phyloP scores from a whole-genome alignment of 306 rosid species.

The Pueraria montana region DNA sequence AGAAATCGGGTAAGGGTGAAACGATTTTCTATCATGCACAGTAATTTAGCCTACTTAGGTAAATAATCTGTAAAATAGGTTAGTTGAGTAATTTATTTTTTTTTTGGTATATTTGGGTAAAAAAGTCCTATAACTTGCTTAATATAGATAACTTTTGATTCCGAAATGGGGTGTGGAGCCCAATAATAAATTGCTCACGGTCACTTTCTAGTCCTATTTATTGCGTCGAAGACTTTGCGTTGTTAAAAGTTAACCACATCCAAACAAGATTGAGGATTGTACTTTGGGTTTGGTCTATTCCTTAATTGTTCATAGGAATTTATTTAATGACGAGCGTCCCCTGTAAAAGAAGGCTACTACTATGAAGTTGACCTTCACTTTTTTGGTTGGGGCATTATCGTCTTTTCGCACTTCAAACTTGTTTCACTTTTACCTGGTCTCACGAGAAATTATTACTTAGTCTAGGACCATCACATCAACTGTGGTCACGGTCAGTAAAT shows the following conservation, averaged over 20 bases:
- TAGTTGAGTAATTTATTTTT: too few relatives aligned
- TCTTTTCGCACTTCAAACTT: background rate
- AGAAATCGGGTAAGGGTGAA: too few relatives aligned
- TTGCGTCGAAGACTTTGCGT: background rate
- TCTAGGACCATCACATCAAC: too few relatives aligned
- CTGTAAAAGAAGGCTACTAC: background rate
- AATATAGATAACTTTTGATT: background rate
- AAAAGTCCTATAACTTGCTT: background rate
- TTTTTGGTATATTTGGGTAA: too few relatives aligned
- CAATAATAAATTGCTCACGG: background rate
- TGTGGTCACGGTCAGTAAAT: too few relatives aligned
- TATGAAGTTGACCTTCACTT: background rate
- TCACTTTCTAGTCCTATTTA: background rate
- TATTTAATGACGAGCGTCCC: background rate
- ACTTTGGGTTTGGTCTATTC: background rate
- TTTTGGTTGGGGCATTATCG: background rate
- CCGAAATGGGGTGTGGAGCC: background rate
- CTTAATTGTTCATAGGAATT: background rate
- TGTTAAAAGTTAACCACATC: background rate
- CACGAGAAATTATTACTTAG: too few relatives aligned
- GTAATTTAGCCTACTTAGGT: too few relatives aligned
- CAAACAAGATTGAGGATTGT: background rate
- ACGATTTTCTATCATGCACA: too few relatives aligned
- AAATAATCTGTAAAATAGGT: too few relatives aligned
- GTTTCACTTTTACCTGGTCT: background rate